Evolutionary conservation across 306 rosid species (phyloP).

Genomic region (Betula pendula): DNA sequence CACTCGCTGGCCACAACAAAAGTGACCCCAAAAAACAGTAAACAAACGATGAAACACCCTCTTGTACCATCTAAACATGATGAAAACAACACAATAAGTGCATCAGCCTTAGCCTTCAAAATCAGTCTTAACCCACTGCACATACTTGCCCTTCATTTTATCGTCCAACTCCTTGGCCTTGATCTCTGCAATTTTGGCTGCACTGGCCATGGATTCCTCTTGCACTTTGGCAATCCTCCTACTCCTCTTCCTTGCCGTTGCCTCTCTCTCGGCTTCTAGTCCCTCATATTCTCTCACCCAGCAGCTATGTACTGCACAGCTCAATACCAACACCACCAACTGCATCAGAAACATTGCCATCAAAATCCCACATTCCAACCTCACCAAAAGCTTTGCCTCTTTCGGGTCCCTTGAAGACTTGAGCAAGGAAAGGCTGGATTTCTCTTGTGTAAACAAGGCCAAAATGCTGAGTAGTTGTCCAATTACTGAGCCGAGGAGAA

Average conservation of each 20-base stretch:
- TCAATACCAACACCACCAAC: constrained; percentile 52
- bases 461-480: constrained; percentile 54
- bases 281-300: constrained; percentile 72
- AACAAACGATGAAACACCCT: neutral
- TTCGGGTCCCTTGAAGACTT: constrained; percentile 55
- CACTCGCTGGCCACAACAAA: constrained; percentile 21
- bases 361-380: constrained; percentile 75
- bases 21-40: constrained; percentile 10
- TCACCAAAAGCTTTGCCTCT: constrained; percentile 65
- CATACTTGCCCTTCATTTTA: constrained; percentile 57
- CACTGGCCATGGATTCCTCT: constrained; percentile 62
- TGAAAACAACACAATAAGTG: neutral
- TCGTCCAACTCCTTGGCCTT: constrained; percentile 58
- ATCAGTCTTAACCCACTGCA: constrained; percentile 64
- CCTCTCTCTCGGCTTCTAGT: constrained; percentile 61
- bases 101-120: constrained; percentile 44
- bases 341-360: constrained; percentile 75
- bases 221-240: constrained; percentile 53
- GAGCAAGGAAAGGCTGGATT: constrained; percentile 47
- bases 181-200: constrained; percentile 39
- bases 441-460: constrained; percentile 64
- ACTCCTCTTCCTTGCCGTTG: constrained; percentile 51
- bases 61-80: neutral
- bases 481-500: constrained; percentile 45
- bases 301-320: constrained; percentile 70